Evolutionary conservation across 768 basidiomycete species (phyloP).

Genomic region (Hebeloma cylindrosporum): DNA sequence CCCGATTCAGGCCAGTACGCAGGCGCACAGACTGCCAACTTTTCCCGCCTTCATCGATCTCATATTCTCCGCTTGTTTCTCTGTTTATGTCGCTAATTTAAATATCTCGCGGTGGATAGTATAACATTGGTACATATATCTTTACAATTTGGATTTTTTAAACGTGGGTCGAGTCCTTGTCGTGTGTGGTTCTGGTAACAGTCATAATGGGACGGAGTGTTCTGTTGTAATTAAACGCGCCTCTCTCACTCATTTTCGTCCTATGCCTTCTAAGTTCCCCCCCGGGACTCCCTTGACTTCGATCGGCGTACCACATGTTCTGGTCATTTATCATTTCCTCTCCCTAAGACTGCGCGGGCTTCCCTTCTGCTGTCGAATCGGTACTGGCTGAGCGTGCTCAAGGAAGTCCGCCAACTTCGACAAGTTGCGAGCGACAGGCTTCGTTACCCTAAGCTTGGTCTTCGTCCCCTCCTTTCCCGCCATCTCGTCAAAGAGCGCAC

Average conservation of each 20-base stretch:
- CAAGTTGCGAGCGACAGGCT: constrained; percentile 18
- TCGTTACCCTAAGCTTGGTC: constrained; percentile 14
- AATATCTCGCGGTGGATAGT: no score
- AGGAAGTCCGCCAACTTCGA: constrained; percentile 17
- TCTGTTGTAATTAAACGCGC: constrained; percentile 12
- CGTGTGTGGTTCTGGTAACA: no score
- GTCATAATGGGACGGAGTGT: no score
- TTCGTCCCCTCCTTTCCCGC: constrained; percentile 8
- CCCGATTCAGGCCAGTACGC: no score
- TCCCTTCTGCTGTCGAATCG: constrained; percentile 18
- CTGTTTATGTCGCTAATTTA: no score
- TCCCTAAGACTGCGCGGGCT: constrained; percentile 10
- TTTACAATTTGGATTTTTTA: no score
- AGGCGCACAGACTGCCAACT: no score
- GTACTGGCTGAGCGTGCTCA: constrained; percentile 15
- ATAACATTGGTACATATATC: no score
- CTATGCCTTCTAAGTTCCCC: constrained; percentile 10
- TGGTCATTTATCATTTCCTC: constrained; percentile 12
- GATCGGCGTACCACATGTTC: constrained; percentile 11
- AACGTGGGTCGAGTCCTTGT: no score
- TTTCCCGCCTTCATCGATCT: no score
- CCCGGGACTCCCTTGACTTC: constrained; percentile 7
- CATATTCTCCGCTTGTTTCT: no score
- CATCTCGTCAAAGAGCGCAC: constrained; percentile 15
- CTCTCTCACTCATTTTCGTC: constrained; percentile 9